Evolutionary conservation across 2,329 filamentous ascomycete species (phyloP).

Genomic region (Truncatella angustata): DNA sequence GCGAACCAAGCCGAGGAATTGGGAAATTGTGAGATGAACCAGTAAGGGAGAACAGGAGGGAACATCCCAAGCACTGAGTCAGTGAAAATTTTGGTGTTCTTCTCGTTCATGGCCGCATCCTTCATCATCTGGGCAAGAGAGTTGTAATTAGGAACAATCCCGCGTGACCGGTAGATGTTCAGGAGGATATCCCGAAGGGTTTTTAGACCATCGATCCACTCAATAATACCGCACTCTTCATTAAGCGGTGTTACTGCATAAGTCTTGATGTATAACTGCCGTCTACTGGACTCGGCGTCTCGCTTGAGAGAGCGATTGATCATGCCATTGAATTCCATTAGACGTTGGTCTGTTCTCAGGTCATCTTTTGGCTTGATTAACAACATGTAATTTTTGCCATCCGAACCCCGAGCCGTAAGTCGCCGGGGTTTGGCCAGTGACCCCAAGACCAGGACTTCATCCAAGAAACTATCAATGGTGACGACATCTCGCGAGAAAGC

Average conservation of each 20-base stretch:
- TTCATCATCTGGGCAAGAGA: slow-evolving; percentile 64
- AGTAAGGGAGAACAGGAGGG: slow-evolving; percentile 81
- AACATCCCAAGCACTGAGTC: slow-evolving; percentile 65
- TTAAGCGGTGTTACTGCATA: slow-evolving; percentile 96
- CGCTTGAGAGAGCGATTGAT: slow-evolving; percentile 94
- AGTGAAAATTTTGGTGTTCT: slow-evolving; percentile 70
- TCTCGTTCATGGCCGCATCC: slow-evolving; percentile 55
- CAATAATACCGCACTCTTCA: slow-evolving; percentile 95
- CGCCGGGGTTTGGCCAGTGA: slow-evolving; percentile 92
- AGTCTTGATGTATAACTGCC: slow-evolving; percentile 92
- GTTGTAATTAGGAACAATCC: slow-evolving; percentile 67
- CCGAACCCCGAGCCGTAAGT: slow-evolving; percentile 81
- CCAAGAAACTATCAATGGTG: slow-evolving; percentile 75
- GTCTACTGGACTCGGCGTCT: slow-evolving; percentile 84
- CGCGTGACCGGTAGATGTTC: slow-evolving; percentile 72
- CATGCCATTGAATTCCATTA: slow-evolving; percentile 99
- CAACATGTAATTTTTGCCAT: slow-evolving; percentile 84
- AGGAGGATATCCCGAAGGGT: slow-evolving; percentile 90
- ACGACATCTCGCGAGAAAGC: slow-evolving; percentile 86
- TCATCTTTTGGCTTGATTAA: slow-evolving; percentile 98
- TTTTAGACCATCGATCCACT: slow-evolving; percentile 97
- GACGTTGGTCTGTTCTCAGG: slow-evolving; percentile 90
- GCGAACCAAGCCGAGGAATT: slow-evolving; percentile 91
- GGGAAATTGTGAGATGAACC: slow-evolving; percentile 95
- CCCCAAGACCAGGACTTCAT: slow-evolving; percentile 85